A percentile compares a stretch with the other conserved stretches of the same genome.
These are phyloP conservation scores for Hydnomerulius pinastri DNA, from an alignment of 768 basidiomycete species.

Conservation along the genomic window DNA sequence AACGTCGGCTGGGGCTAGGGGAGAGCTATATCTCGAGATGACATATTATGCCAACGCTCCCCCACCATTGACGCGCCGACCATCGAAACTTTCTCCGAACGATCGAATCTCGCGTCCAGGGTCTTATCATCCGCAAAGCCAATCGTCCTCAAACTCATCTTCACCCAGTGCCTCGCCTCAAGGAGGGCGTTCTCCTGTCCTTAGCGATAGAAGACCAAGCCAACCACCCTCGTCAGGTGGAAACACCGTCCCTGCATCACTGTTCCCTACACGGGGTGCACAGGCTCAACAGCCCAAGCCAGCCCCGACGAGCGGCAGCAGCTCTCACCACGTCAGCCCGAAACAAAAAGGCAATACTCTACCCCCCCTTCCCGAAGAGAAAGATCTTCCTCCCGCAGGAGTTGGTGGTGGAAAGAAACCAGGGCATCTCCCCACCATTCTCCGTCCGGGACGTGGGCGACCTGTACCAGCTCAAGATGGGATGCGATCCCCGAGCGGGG, in stretches of 20 bases:
- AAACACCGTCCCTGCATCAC: slow-evolving; percentile 21
- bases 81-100: slow-evolving; percentile 53
- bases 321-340: not conserved
- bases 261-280: slow-evolving; percentile 21
- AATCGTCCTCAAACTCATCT: slow-evolving; percentile 11
- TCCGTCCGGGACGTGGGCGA: slow-evolving; percentile 40
- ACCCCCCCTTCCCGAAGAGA: slow-evolving; percentile 42
- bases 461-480: slow-evolving; percentile 19
- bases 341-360: slow-evolving; percentile 34
- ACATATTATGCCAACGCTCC: slow-evolving; percentile 83
- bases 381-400: slow-evolving; percentile 16
- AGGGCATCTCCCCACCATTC: slow-evolving; percentile 38
- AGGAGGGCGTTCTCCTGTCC: slow-evolving; percentile 8
- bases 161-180: slow-evolving; percentile 16
- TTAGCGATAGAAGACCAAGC: slow-evolving; percentile 10
- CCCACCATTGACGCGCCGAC: slow-evolving; percentile 49
- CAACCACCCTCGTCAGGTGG: slow-evolving; percentile 2
- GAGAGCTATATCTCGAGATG: slow-evolving; percentile 91
- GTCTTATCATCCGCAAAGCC: slow-evolving; percentile 22
- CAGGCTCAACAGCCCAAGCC: slow-evolving; percentile 12
- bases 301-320: slow-evolving; percentile 5
- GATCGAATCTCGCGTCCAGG: slow-evolving; percentile 53
- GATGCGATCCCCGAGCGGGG: slow-evolving; percentile 8
- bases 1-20: slow-evolving; percentile 64
- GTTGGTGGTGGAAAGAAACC: slow-evolving; percentile 19